Evolutionary conservation across 768 basidiomycete genomes (phyloP).

Genomic region (Podaxis sp.): DNA sequence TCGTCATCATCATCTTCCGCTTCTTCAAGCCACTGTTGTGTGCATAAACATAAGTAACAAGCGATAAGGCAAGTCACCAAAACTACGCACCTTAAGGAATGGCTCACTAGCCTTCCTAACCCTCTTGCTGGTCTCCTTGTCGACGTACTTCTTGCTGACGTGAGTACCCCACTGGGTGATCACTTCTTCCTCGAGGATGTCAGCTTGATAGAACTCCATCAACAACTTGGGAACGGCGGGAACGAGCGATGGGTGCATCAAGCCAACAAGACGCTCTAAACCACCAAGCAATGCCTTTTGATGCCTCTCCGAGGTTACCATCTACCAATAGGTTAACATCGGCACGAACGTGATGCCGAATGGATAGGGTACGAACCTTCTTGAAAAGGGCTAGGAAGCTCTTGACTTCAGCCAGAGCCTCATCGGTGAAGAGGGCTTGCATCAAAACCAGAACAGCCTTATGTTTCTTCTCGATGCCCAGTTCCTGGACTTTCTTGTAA

Average conservation of each 20-base stretch:
- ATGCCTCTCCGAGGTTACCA: constrained; percentile 91
- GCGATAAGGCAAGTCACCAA: neutral
- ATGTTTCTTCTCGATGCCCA: constrained; percentile 94
- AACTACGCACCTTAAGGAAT: constrained; percentile 73
- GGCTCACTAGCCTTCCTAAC: constrained; percentile 94
- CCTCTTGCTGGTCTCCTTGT: constrained; percentile 92
- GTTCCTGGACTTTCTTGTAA: constrained; percentile 84
- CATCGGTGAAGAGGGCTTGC: constrained; percentile 76
- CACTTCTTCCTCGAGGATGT: constrained; percentile 89
- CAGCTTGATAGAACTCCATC: constrained; percentile 91
- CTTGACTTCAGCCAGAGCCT: constrained; percentile 61
- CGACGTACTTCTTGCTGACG: constrained; percentile 94
- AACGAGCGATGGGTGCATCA: constrained; percentile 67
- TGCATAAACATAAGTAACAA: constrained; percentile 6
- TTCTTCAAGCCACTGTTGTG: constrained; percentile 77
- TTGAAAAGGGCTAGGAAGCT: constrained; percentile 65
- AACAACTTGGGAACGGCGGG: constrained; percentile 82
- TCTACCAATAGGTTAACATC: constrained; percentile 35
- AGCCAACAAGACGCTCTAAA: constrained; percentile 79
- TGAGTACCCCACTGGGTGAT: constrained; percentile 93
- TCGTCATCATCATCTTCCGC: constrained; percentile 71
- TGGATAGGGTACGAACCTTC: constrained; percentile 49
- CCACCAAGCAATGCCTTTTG: constrained; percentile 94
- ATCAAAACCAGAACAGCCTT: constrained; percentile 81
- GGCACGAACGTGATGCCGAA: neutral